Conservation (phyloP, 202 grass and related monocot genomes). For the Musa balbisiana region DNA sequence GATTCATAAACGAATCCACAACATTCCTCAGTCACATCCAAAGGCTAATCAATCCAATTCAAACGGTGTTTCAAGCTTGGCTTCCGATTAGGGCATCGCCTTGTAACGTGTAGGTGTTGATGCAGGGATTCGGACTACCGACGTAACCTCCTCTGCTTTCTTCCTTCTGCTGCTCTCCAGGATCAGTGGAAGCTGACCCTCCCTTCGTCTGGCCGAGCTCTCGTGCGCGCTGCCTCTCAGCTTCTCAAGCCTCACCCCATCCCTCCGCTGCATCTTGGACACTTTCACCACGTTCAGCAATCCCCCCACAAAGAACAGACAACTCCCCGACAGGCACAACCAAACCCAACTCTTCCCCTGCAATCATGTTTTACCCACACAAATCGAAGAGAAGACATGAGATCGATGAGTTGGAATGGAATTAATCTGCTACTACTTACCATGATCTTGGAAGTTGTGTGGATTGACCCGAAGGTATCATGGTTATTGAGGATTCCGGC, state of each 20-base stretch:
- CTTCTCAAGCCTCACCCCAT: constrained; percentile 53
- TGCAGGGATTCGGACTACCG: not conserved
- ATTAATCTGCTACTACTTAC: constrained; percentile 18
- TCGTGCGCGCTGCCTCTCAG: constrained; percentile 62
- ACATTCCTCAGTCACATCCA: too few species aligned
- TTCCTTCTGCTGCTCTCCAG: constrained; percentile 36
- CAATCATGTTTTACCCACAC: not conserved
- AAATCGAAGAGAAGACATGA: not conserved
- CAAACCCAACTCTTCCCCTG: constrained; percentile 60
- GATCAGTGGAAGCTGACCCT: constrained; percentile 73
- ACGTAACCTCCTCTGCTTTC: constrained; percentile 1
- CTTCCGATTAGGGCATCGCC: constrained; percentile 47
- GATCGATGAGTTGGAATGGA: not conserved
- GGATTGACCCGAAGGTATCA: constrained; percentile 8
- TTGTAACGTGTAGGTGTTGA: constrained; percentile 45
- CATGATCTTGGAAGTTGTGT: constrained; percentile 20
- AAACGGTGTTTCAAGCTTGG: constrained; percentile 9
- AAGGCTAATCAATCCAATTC: too few species aligned
- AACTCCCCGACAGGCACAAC: constrained; percentile 52
- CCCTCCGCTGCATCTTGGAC: constrained; percentile 84
- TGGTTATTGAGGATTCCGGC: constrained; percentile 45
- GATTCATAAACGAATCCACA: too few species aligned
- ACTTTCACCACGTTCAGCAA: constrained; percentile 73
- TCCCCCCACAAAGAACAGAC: constrained; percentile 47
- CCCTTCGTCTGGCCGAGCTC: constrained; percentile 39